Conservation (phyloP, 331 rosid species). For the Acacia concinna region DNA sequence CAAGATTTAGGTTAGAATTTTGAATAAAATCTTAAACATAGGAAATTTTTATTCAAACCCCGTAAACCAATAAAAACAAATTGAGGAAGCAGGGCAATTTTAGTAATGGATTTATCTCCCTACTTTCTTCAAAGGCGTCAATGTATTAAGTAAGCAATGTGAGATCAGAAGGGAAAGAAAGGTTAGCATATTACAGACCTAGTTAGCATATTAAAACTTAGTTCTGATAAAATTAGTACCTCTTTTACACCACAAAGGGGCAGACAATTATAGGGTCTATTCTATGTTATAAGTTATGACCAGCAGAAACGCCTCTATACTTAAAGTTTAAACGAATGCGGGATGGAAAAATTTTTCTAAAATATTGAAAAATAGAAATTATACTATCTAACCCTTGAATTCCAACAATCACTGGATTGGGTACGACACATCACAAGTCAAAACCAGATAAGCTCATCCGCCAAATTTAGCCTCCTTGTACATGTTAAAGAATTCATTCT, state of each 20-base stretch:
- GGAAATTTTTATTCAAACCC: background rate
- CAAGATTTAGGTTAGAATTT: background rate
- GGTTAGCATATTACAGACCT: background rate
- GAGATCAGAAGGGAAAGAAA: background rate
- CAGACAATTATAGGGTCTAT: background rate
- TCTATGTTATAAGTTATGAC: background rate
- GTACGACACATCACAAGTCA: background rate
- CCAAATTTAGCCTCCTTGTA: background rate
- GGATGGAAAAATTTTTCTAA: background rate
- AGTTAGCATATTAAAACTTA: too few relatives aligned
- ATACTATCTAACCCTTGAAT: background rate
- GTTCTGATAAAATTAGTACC: background rate
- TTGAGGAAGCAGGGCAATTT: background rate
- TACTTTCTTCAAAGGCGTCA: background rate
- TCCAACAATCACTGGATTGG: background rate
- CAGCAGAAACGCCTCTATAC: background rate
- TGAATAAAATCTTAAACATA: background rate
- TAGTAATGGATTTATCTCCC: background rate
- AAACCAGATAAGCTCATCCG: background rate
- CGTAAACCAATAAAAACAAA: too few relatives aligned
- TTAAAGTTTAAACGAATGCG: background rate
- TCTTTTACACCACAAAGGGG: background rate
- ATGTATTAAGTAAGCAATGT: background rate
- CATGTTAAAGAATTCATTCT: background rate
- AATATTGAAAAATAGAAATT: background rate